phyloP scores from a whole-genome alignment of 2,329 filamentous ascomycete species.

The Diaporthe sp. region DNA sequence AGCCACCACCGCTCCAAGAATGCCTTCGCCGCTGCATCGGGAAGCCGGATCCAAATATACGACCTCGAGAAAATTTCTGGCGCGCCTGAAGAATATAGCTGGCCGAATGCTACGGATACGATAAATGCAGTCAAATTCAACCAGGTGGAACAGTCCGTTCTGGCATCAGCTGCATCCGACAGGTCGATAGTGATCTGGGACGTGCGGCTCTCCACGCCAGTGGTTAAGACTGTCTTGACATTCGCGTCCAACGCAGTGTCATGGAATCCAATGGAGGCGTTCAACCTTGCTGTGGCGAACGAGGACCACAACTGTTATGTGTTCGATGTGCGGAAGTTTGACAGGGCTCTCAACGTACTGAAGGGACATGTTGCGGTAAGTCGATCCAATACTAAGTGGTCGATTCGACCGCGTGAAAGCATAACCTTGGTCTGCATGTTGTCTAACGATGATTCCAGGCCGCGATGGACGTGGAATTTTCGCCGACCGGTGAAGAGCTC shows the following conservation, averaged over 20 bases:
- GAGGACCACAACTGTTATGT: slow-evolving; percentile 92
- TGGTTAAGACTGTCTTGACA: slow-evolving; percentile 84
- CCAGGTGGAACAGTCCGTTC: slow-evolving; percentile 90
- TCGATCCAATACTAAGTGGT: slow-evolving; percentile 51
- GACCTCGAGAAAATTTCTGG: slow-evolving; percentile 85
- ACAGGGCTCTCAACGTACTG: slow-evolving; percentile 87
- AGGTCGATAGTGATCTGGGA: slow-evolving; percentile 89
- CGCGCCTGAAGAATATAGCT: slow-evolving; percentile 84
- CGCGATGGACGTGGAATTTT: slow-evolving; percentile 97
- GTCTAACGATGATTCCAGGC: slow-evolving; percentile 56
- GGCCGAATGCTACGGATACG: slow-evolving; percentile 91
- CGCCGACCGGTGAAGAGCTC: slow-evolving; percentile 92
- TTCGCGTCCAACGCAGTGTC: slow-evolving; percentile 86
- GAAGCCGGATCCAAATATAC: slow-evolving; percentile 82
- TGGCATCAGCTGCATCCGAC: slow-evolving; percentile 88
- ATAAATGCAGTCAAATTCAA: slow-evolving; percentile 93
- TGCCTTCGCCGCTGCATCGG: slow-evolving; percentile 83
- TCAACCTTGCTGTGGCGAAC: slow-evolving; percentile 83
- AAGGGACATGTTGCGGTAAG: slow-evolving; percentile 81
- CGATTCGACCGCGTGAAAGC: background rate
- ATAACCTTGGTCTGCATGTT: background rate
- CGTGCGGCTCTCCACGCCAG: slow-evolving; percentile 84
- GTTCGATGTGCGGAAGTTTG: slow-evolving; percentile 94
- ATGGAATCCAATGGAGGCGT: slow-evolving; percentile 98
- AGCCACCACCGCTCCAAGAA: slow-evolving; percentile 85